phyloP scores from a whole-genome alignment of 176 grass and related monocot species.

The bread wheat (Triticum aestivum) region DNA sequence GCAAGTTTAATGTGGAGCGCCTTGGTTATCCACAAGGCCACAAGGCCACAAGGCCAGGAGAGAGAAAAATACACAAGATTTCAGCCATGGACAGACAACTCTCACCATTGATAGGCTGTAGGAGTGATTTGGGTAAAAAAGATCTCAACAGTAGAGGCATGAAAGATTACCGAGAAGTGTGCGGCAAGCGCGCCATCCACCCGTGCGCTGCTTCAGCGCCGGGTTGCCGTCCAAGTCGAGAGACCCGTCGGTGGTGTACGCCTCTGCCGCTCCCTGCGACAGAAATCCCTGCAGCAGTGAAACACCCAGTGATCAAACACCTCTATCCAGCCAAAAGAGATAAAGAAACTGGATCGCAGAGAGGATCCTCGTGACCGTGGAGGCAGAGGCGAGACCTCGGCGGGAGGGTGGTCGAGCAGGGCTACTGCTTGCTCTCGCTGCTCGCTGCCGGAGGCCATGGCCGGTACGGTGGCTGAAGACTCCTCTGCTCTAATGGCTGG shows the following conservation, averaged over 20 bases:
- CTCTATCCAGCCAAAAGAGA: too few species aligned
- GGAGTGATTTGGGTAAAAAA: neutral
- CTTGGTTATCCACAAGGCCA: too few species aligned
- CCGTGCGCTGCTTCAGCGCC: slow-evolving; percentile 13
- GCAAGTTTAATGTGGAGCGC: too few species aligned
- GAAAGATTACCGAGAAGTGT: slow-evolving; percentile 5
- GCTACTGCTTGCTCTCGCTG: neutral
- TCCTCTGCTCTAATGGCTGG: too few species aligned
- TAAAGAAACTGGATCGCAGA: too few species aligned
- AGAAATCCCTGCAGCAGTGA: neutral
- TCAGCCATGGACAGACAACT: too few species aligned
- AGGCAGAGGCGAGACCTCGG: neutral
- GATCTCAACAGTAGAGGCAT: neutral
- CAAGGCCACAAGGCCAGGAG: too few species aligned
- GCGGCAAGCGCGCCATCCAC: slow-evolving; percentile 24
- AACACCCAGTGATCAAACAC: too few species aligned
- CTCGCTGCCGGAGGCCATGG: neutral
- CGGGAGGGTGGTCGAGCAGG: neutral
- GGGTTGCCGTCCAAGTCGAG: slow-evolving; percentile 12
- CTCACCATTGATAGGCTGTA: too few species aligned
- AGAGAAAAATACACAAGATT: too few species aligned
- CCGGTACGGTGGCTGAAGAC: too few species aligned
- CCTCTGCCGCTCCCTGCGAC: neutral
- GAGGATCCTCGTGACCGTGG: neutral
- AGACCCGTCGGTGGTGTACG: neutral